Conservation (phyloP, 495 filamentous ascomycete species). For the Durotheca rogersii region DNA sequence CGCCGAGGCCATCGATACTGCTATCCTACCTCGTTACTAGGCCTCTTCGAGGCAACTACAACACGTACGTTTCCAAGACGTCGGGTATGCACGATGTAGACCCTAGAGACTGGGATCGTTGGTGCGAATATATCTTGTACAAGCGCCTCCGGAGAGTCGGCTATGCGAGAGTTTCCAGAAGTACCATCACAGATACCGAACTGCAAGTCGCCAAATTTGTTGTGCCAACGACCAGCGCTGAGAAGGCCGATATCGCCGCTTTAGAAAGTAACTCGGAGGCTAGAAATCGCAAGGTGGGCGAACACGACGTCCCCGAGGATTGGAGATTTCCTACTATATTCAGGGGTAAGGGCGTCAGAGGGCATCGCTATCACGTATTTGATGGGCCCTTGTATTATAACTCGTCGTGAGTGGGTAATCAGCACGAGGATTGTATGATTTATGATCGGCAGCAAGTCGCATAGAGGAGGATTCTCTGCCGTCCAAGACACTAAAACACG, state of each 20-base stretch:
- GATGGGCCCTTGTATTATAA: conserved; percentile 79
- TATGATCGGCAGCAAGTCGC: conserved; percentile 12
- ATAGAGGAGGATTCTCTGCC: conserved; percentile 20
- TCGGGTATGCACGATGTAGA: conserved; percentile 97
- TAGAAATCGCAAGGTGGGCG: conserved; percentile 49
- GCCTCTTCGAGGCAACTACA: conserved; percentile 92
- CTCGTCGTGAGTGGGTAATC: conserved; percentile 15
- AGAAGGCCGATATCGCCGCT: conserved; percentile 50
- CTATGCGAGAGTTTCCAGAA: conserved; percentile 84
- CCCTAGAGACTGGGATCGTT: conserved; percentile 89
- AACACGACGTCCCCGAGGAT: conserved; percentile 70
- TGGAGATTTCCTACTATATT: conserved; percentile 87
- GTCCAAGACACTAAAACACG: conserved; percentile 14
- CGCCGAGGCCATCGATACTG: conserved; percentile 77
- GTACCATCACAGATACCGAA: conserved; percentile 96
- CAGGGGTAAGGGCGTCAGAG: conserved; percentile 80
- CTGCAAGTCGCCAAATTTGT: conserved; percentile 97
- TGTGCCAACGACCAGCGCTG: conserved; percentile 67
- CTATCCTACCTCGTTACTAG: conserved; percentile 91
- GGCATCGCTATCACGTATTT: conserved; percentile 95
- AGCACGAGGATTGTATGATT: conserved; percentile 2
- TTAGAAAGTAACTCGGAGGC: conserved; percentile 25
- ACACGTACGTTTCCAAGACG: conserved; percentile 83
- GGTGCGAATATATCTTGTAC: conserved; percentile 99
- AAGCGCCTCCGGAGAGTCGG: conserved; percentile 83